phyloP scores from a whole-genome alignment of 179 eudicot species.

The Sideroxylon spinosum region DNA sequence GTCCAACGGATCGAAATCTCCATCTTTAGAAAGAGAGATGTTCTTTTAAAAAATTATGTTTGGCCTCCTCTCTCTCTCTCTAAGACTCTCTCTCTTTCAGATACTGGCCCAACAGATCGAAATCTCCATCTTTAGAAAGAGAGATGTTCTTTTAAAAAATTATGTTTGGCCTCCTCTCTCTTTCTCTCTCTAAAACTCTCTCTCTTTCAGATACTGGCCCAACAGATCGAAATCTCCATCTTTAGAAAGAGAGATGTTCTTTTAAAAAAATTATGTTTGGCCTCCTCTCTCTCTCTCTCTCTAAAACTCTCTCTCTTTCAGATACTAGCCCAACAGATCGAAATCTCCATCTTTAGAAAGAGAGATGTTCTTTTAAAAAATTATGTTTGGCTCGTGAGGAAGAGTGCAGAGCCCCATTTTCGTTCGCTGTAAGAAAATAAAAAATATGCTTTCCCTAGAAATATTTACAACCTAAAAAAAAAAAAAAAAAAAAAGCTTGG shows the following conservation, averaged over 20 bases:
- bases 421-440: constrained; percentile 24
- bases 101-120: constrained; percentile 86
- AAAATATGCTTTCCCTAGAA: constrained; percentile 1
- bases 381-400: constrained; percentile 17
- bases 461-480: not conserved
- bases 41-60: no score
- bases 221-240: constrained; percentile 74
- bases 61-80: constrained; percentile 28
- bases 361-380: not conserved
- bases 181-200: constrained; percentile 30
- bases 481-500: not conserved
- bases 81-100: constrained; percentile 29
- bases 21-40: constrained; percentile 24
- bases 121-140: constrained; percentile 53
- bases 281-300: constrained; percentile 26
- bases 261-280: no score
- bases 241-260: no score
- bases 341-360: constrained; percentile 36
- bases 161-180: not conserved
- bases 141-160: no score
- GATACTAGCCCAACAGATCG: constrained; percentile 84
- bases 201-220: constrained; percentile 56
- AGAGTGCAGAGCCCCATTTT: constrained; percentile 19
- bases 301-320: constrained; percentile 27
- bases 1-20: constrained; percentile 89